Conservation (phyloP, 2,329 filamentous ascomycete species). For the Colletotrichum spaethianum region DNA sequence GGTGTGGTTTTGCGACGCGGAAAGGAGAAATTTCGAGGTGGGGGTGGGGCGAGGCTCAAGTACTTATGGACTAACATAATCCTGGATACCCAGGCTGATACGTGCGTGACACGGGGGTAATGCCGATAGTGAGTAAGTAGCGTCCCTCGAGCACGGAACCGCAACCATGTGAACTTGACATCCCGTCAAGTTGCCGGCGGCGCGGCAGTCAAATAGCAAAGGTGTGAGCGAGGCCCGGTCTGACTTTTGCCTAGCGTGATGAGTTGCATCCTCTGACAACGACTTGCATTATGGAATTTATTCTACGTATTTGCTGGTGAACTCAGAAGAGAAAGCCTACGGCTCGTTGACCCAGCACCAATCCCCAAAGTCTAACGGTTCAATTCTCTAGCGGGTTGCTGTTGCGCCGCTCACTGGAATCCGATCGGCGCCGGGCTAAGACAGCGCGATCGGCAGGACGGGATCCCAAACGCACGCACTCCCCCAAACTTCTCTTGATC, state of each 20-base stretch:
- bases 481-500: neutral
- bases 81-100: no score
- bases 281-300: neutral
- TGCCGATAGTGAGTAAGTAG: neutral
- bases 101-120: accelerated
- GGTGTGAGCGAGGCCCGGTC: neutral
- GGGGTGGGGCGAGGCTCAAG: slow-evolving; percentile 2
- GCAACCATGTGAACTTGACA: neutral
- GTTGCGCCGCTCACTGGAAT: neutral
- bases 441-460: neutral
- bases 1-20: neutral
- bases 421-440: neutral
- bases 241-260: neutral
- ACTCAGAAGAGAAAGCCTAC: neutral
- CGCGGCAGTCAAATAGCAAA: neutral
- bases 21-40: slow-evolving; percentile 41
- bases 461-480: neutral
- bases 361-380: neutral
- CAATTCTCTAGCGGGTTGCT: neutral
- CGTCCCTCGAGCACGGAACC: neutral
- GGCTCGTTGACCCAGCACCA: neutral
- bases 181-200: neutral
- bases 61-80: slow-evolving; percentile 3
- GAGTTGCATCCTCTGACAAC: neutral
- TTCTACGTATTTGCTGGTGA: neutral